Percentiles rank a stretch among this genome's conserved stretches.
These are phyloP conservation scores for Pseudogymnoascus sp. DNA, from an alignment of 2,329 filamentous ascomycete genomes.

Conservation along the genomic window DNA sequence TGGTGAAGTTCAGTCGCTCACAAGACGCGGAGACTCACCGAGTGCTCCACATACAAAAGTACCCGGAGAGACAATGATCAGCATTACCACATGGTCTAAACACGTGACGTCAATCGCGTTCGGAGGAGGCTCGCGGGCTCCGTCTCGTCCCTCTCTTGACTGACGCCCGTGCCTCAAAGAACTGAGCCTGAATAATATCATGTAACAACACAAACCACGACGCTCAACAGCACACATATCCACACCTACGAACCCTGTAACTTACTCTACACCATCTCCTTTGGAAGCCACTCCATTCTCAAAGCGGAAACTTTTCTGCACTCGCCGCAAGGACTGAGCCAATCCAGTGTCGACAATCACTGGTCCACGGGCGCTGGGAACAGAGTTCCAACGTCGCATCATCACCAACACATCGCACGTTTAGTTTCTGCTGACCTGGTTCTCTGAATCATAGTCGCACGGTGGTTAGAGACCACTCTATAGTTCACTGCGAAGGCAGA, in stretches of 20 bases:
- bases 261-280: neutral
- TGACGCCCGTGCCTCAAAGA: conserved; percentile 3
- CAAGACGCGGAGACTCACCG: neutral
- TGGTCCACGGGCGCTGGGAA: neutral
- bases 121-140: conserved; percentile 4
- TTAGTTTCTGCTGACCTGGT: neutral
- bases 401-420: neutral
- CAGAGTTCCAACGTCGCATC: conserved; percentile 1
- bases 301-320: neutral
- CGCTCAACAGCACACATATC: neutral
- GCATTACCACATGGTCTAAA: neutral
- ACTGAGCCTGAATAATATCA: conserved; percentile 8
- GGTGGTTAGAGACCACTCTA: conserved; percentile 1
- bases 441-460: conserved; percentile 3
- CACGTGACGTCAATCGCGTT: conserved; percentile 6
- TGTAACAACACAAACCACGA: conserved; percentile 4
- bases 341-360: conserved; percentile 1
- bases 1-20: neutral
- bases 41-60: conserved; percentile 5
- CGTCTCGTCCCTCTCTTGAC: conserved; percentile 5
- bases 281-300: neutral
- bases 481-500: neutral
- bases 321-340: neutral
- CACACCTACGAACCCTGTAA: neutral
- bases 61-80: conserved; percentile 7